phyloP scores from a whole-genome alignment of 768 basidiomycete species.

The Tylopilus cervinicoccineus region DNA sequence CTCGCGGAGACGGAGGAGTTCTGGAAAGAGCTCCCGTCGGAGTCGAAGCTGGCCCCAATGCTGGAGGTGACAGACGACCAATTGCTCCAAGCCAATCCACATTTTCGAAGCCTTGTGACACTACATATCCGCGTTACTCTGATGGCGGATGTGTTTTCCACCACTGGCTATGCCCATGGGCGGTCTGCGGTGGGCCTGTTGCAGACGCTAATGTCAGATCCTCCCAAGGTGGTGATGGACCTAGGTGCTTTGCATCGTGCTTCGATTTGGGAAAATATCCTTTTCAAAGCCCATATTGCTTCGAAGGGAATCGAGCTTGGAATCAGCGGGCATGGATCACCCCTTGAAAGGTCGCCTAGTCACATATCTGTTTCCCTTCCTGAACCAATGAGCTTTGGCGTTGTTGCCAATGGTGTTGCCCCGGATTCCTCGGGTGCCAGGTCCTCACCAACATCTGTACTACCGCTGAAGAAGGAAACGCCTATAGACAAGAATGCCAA shows the following conservation, averaged over 20 bases:
- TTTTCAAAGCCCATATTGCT: conserved; percentile 58
- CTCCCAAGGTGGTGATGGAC: conserved; percentile 59
- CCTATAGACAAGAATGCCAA: conserved; percentile 63
- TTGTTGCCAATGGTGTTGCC: conserved; percentile 29
- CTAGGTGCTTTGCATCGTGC: conserved; percentile 80
- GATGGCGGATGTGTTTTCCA: conserved; percentile 84
- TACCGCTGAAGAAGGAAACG: conserved; percentile 38
- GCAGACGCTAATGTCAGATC: conserved; percentile 65
- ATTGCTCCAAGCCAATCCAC: conserved; percentile 47
- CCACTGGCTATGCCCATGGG: conserved; percentile 77
- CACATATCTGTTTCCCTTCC: conserved; percentile 41
- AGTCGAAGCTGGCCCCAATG: conserved; percentile 62
- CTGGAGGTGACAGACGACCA: conserved; percentile 53
- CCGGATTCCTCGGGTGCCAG: conserved; percentile 20
- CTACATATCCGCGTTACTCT: conserved; percentile 78
- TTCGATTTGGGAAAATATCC: conserved; percentile 83
- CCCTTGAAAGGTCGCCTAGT: conserved; percentile 47
- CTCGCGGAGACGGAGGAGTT: conserved; percentile 66
- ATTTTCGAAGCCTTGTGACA: conserved; percentile 69
- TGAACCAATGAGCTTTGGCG: conserved; percentile 30
- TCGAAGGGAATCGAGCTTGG: conserved; percentile 51
- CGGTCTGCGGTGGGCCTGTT: conserved; percentile 72
- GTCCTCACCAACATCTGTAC: conserved; percentile 21
- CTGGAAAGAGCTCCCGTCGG: conserved; percentile 52
- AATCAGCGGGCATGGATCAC: conserved; percentile 40